Conservation (phyloP, 495 filamentous ascomycete species). For the Paragyromitra xinjiangensis region DNA sequence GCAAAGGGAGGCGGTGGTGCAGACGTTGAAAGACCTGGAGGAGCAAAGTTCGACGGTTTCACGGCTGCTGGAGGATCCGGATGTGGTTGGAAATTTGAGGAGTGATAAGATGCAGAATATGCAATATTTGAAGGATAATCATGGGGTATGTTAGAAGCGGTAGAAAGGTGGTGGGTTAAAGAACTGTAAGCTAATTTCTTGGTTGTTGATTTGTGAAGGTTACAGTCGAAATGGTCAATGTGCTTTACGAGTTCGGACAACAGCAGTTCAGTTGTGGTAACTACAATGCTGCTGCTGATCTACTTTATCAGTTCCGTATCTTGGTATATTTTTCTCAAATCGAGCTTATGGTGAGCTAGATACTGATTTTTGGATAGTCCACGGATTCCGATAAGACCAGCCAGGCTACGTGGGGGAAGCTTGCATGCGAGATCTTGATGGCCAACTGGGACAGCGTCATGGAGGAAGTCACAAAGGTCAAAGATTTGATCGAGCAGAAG, state of each 20-base stretch:
- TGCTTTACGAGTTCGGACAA: slow-evolving; percentile 89
- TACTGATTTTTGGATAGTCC: slow-evolving; percentile 62
- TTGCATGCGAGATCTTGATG: slow-evolving; percentile 90
- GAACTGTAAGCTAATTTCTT: slow-evolving; percentile 41
- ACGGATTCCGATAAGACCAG: slow-evolving; percentile 97
- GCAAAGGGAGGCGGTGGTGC: slow-evolving; percentile 87
- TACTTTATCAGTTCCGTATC: slow-evolving; percentile 95
- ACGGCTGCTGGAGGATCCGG: slow-evolving; percentile 81
- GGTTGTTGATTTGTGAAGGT: slow-evolving; percentile 63
- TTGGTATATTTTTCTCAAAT: slow-evolving; percentile 61
- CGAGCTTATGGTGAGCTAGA: background rate
- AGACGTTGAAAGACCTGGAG: slow-evolving; percentile 78
- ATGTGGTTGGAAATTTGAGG: slow-evolving; percentile 84
- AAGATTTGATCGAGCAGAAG: slow-evolving; percentile 81
- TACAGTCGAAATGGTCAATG: slow-evolving; percentile 91
- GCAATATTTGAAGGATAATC: slow-evolving; percentile 92
- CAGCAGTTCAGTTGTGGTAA: slow-evolving; percentile 97
- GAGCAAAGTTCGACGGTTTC: slow-evolving; percentile 86
- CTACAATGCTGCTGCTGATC: slow-evolving; percentile 84
- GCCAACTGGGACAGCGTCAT: slow-evolving; percentile 95
- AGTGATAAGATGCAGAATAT: slow-evolving; percentile 98
- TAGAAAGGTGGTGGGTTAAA: background rate
- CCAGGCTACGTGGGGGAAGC: slow-evolving; percentile 93
- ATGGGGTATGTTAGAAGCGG: slow-evolving; percentile 69
- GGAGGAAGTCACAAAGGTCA: slow-evolving; percentile 92